phyloP scores from a whole-genome alignment of 2,329 filamentous ascomycete genomes.

The Juglanconis oblonga region DNA sequence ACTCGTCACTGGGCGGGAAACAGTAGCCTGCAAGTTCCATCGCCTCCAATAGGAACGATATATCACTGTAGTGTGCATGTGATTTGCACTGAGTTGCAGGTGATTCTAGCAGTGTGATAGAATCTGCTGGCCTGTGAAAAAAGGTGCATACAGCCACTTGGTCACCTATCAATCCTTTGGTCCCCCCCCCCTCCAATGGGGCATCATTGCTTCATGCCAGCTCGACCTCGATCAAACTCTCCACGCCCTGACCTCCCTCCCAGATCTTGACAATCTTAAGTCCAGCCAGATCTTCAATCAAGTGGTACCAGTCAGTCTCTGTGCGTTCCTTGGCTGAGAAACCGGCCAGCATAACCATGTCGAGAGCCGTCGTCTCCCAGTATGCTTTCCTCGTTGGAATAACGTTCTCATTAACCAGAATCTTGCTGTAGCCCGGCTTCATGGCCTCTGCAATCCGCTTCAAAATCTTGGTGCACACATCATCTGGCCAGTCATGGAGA shows the following conservation, averaged over 20 bases:
- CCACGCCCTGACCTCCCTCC: constrained; percentile 29
- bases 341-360: constrained; percentile 35
- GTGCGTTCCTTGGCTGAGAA: constrained; percentile 35
- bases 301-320: constrained; percentile 29
- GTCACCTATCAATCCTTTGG: no score
- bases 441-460: constrained; percentile 24
- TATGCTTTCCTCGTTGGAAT: constrained; percentile 28
- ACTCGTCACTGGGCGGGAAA: no score
- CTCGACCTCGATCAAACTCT: constrained; percentile 38
- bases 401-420: constrained; percentile 33
- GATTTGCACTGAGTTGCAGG: no score
- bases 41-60: no score
- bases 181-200: no score
- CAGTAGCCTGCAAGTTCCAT: no score
- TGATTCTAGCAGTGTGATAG: no score
- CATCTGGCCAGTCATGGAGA: constrained; percentile 30
- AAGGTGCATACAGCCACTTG: no score
- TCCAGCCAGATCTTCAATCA: constrained; percentile 29
- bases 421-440: constrained; percentile 31
- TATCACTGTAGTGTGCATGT: no score
- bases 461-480: constrained; percentile 25
- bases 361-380: constrained; percentile 35
- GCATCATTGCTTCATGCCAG: constrained; percentile 8
- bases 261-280: constrained; percentile 34
- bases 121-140: no score